phyloP scores from a whole-genome alignment of 495 filamentous ascomycete species.

The Lasiosphaeriaceae sp. region DNA sequence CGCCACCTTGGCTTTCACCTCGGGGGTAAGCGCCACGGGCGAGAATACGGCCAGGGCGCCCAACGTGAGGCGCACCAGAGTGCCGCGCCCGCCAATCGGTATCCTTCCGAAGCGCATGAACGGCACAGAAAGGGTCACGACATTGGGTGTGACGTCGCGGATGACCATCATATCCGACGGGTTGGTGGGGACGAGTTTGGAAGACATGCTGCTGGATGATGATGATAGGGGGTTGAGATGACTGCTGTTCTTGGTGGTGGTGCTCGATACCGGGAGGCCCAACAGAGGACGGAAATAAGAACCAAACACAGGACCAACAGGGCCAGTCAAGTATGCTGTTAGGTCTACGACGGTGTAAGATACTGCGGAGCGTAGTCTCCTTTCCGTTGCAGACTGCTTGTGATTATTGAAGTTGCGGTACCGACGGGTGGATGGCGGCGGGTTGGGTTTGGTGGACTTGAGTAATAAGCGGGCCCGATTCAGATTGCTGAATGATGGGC shows the following conservation, averaged over 20 bases:
- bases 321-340: too few relatives aligned
- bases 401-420: too few relatives aligned
- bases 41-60: conserved; percentile 88
- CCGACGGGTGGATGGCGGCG: too few relatives aligned
- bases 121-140: conserved; percentile 78
- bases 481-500: not conserved
- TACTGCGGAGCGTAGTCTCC: too few relatives aligned
- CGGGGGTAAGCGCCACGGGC: conserved; percentile 74
- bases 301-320: too few relatives aligned
- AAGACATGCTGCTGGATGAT: conserved; percentile 32
- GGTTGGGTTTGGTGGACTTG: too few relatives aligned
- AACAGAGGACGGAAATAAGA: too few relatives aligned
- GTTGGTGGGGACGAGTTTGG: conserved; percentile 50
- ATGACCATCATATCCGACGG: conserved; percentile 82
- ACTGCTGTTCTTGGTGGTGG: too few relatives aligned
- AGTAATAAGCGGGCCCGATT: too few relatives aligned
- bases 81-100: conserved; percentile 83
- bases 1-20: conserved; percentile 63
- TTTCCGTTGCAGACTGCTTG: too few relatives aligned
- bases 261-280: too few relatives aligned
- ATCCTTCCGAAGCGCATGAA: conserved; percentile 78
- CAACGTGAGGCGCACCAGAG: conserved; percentile 72
- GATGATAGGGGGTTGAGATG: not conserved
- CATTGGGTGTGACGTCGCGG: conserved; percentile 70
- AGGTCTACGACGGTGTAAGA: too few relatives aligned